Base-by-base conservation (phyloP, 2,329 filamentous ascomycete genomes). In the Penicillium hordei region DNA sequence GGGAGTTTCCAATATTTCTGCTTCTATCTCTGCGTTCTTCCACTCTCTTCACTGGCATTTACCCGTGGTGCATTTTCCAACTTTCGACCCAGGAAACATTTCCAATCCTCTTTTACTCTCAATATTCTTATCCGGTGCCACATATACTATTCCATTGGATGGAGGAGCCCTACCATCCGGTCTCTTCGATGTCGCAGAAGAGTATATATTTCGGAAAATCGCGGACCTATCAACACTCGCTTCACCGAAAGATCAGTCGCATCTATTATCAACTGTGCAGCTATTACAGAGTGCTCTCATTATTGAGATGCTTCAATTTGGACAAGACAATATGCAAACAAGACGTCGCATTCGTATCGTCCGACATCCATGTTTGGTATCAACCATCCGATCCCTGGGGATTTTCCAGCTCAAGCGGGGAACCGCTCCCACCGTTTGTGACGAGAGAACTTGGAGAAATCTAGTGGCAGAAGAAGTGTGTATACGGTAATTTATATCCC, bases 21-120 rank as follows among this genome's bases (percentile, higher is more conserved):
- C 56, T 12, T 72, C 69, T 13, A 66, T 71, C 31, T 67, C 68
- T 4, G 67, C 61, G 0, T 72, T 68, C 52, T 72, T 72, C 17
- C 67, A 71, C 15, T 69, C 69, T n/a, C 60, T 72, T 3, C 67
- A 72, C 49, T 72, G 69, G 69, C 69, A 72, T 43, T 55, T 72
- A 8, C 69, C 69, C 0, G 65, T 72, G 12, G 67, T 72, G 1
- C 69, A 72, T 56, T 72, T 69, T 17, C 69, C 69, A 21, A 71
- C 69, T 5, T 71, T 72, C 29, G 64, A 71, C 31, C 69, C 69
- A 0, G 66, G 65, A 1, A 63, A 64, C 8, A 48, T 68, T 15
- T 67, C 69, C 4, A 70, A 63, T 19, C 39, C 65, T 3, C 58
- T 72, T 1, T 52, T 72, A 3, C 64, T 71, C 5, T 54, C 69